Percentiles rank a stretch among this genome's conserved stretches.
phyloP scores from a whole-genome alignment of 305 asterid species.

The Ajuga reptans region DNA sequence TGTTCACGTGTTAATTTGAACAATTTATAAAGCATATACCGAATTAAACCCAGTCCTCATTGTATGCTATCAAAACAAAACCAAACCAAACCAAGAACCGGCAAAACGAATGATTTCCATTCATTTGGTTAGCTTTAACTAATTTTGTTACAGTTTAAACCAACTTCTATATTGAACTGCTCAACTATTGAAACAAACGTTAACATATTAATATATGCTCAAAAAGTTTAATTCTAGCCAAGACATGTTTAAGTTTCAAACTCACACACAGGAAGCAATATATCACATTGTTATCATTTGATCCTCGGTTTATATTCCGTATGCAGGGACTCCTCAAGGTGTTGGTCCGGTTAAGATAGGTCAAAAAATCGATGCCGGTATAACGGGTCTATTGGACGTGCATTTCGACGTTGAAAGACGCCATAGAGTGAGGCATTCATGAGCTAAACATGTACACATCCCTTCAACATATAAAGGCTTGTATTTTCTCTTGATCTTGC shows the following conservation, averaged over 20 bases:
- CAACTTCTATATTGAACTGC: too few species aligned
- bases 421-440: slow-evolving; percentile 19
- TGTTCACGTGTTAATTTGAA: too few species aligned
- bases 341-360: slow-evolving; percentile 82
- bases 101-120: too few species aligned
- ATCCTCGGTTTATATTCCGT: not conserved
- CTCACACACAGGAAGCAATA: not conserved
- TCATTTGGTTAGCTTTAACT: too few species aligned
- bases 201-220: not conserved
- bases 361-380: slow-evolving; percentile 80
- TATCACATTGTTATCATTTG: not conserved
- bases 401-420: slow-evolving; percentile 71
- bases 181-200: not conserved
- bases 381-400: slow-evolving; percentile 63
- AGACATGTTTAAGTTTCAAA: not conserved
- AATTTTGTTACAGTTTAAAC: too few species aligned
- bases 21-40: too few species aligned
- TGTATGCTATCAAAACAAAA: too few species aligned
- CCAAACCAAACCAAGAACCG: too few species aligned
- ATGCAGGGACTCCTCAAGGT: slow-evolving; percentile 84
- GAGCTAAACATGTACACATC: not conserved
- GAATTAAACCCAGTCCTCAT: too few species aligned
- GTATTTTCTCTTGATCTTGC: not conserved
- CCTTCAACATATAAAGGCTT: not conserved
- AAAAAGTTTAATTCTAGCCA: not conserved